Percentiles rank a stretch among this genome's conserved stretches.
These are phyloP conservation scores for Castanopsis chinensis DNA, from an alignment of 306 rosid genomes.

Conservation along the genomic window DNA sequence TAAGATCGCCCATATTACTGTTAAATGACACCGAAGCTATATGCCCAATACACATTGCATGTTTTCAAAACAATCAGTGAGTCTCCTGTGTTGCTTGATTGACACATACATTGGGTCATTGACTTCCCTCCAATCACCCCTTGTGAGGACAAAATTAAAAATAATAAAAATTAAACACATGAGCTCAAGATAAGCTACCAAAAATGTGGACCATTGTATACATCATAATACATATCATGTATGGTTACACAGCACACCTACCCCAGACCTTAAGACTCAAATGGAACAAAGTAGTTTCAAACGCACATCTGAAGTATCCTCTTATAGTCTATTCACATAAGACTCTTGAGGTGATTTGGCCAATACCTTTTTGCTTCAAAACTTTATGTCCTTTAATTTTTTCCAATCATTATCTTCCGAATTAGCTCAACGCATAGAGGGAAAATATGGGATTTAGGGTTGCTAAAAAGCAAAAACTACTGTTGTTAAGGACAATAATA, in stretches of 20 bases:
- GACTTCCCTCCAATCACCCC: not conserved
- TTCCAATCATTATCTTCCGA: not conserved
- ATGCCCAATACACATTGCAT: not conserved
- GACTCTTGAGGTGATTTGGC: not conserved
- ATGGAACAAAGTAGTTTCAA: not conserved
- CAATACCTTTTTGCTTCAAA: not conserved
- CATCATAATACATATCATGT: not conserved
- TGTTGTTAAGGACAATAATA: not conserved
- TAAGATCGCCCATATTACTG: not conserved
- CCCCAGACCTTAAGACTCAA: not conserved
- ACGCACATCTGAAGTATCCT: not conserved
- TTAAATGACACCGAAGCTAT: not conserved
- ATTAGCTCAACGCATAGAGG: no score
- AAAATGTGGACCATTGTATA: not conserved
- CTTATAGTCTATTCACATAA: not conserved
- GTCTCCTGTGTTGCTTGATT: not conserved
- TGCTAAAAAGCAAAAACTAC: not conserved
- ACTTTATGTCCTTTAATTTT: not conserved
- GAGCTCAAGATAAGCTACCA: not conserved
- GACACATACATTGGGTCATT: not conserved
- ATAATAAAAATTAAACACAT: not conserved
- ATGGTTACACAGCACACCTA: not conserved
- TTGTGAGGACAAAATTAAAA: not conserved
- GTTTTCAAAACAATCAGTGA: not conserved
- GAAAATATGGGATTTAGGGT: not conserved